Evolutionary conservation across 495 filamentous ascomycete genomes (phyloP).

Genomic region (Trichoderma parareesei): DNA sequence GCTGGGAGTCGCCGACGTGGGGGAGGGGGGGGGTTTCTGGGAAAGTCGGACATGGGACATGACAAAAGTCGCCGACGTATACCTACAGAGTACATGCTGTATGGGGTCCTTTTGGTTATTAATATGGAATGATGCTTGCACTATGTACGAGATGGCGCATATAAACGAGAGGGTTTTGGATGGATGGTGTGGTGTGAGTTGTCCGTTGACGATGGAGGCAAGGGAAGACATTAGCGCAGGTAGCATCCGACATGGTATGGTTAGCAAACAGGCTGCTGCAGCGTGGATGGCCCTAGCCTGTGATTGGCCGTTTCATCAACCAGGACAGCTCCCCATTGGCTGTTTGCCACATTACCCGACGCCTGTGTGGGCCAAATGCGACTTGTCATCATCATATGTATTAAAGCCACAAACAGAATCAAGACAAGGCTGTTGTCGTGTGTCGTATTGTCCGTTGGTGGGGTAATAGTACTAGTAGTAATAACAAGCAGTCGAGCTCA

Average conservation of each 20-base stretch:
- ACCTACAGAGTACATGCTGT: too few species aligned
- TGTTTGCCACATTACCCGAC: not conserved
- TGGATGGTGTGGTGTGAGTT: too few species aligned
- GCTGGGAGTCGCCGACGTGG: not conserved
- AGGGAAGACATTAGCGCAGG: too few species aligned
- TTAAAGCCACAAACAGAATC: too few species aligned
- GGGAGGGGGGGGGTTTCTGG: not conserved
- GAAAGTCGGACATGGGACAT: not conserved
- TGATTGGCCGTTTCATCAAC: not conserved
- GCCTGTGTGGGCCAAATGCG: not conserved
- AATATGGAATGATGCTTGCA: too few species aligned
- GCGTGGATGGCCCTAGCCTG: not conserved
- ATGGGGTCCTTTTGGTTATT: too few species aligned
- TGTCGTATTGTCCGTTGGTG: not conserved
- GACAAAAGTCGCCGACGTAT: not conserved
- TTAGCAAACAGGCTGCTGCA: not conserved
- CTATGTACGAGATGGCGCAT: not conserved
- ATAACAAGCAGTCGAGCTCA: not conserved
- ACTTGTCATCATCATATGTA: not conserved
- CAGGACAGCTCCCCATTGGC: not conserved
- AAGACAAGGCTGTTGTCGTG: too few species aligned
- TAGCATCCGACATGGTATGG: not conserved
- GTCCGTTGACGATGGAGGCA: too few species aligned
- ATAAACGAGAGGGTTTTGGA: not conserved
- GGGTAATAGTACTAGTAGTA: not conserved